Base-by-base conservation (phyloP, 1,284 basidiomycete genomes). In the Moesziomyces parantarcticus region DNA sequence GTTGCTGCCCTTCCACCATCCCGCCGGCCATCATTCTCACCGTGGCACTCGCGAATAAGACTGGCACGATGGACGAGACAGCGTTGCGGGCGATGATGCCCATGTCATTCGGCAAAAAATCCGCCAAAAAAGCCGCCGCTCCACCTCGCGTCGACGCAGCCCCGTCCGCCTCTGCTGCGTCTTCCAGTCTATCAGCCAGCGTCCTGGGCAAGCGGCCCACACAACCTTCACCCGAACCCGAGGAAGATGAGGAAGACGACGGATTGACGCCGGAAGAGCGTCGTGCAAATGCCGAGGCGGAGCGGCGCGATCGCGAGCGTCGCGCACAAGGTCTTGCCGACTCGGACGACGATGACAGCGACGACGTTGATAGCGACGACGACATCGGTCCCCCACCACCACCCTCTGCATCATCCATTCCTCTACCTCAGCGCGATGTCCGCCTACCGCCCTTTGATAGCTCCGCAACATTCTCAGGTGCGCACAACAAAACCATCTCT, bases 401-500 rank as follows among this genome's bases (percentile, higher is more conserved):
- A 21, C 54, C 49, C 6, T 10, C 46, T 7, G 23, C 18, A 14
- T 26, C 47, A 6, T 13, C n/a, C 18, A 16, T 13, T 2, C 11
- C 18, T 2, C 11, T 13, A 18, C 26, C 49, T 1, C 5, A 13
- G 29, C 29, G 11, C 3, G 4, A 36, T 18, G 3, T 23, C 11
- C n/a, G n/a, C 0, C 50, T 63, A 0, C 72, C 66, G 4, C 76
- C 72, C 6, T 58, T 58, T 14, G 26, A 43, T 1, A 22, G 50
- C 45, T 42, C 36, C 2, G 58, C 64, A 3, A 85, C 89, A 14
- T 87, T 99, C 79, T 20, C n/a, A 0, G 94, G 95, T 83, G 94
- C 97, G 84, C 96, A 99, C 83, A 91, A 89, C 18, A 99, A 88
- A 87, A 92, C 96, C 48, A 89, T 98, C 22, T 93, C 94, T 5